Evolutionary conservation across 805 yeast genomes (phyloP), one percentile per base, ranked within the genome.

Genomic region (Yarrowia porcina): DNA sequence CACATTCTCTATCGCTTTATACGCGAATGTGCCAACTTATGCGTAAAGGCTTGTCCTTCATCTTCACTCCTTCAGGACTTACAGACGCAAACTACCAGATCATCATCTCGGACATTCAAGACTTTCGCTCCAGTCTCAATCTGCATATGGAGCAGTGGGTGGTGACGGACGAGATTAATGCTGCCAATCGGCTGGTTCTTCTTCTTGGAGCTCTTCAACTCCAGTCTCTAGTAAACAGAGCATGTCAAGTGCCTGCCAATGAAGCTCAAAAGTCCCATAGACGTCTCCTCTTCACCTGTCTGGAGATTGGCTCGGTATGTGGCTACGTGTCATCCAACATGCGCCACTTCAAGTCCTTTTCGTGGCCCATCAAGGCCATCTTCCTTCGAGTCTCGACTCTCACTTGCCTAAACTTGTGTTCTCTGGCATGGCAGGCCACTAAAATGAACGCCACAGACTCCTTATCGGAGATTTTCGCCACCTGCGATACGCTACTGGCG

Each of bases 61-160:
- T 49, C 28, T 49, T 49, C 39, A n/a, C 39, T 4, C 39, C 56
- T 6, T 21, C 56, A 1, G 56, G 56, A 6, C 56, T 49, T 5
- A 21, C 56, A 2, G 56, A 49, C 15, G 30, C 56, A 8, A 33
- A 49, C 20, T 49, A 49, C 20, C 9, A n/a, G 1, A n/a, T 49
- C 28, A 32, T 49, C 15, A 21, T 49, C 20, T 15, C 56, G 15
- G 56, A 49, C 33, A 49, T 49, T 21, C 30, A 21, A 15, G 39
- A 49, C 39, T 49, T 49, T 12, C 56, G 56, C 28, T 21, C 56
- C 8, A n/a, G 20, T 18, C 56, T 49, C 30, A 49, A 33, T 23
- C 39, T 49, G 15, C 56, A 49, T 21, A 49, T 49, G 56, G 56
- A 49, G 7, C 56, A 49, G 18, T 49, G 56, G 56, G 56, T 49